Evolutionary conservation across 2,329 filamentous ascomycete genomes (phyloP).

Genomic region (Claviceps capensis): DNA sequence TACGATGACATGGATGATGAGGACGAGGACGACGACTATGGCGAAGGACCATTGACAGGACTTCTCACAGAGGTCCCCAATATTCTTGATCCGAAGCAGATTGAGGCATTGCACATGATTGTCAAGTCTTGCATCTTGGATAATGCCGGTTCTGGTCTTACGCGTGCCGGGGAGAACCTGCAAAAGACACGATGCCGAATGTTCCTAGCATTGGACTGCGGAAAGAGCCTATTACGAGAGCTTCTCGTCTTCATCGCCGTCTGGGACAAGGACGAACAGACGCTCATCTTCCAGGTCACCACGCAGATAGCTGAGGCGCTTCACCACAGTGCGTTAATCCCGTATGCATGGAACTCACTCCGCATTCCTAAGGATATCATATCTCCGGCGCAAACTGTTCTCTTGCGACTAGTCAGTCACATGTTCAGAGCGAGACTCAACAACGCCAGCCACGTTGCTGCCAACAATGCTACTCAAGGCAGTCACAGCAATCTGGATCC

Average conservation of each 20-base stretch:
- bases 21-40: conserved; percentile 70
- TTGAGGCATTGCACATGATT: conserved; percentile 93
- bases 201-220: conserved; percentile 77
- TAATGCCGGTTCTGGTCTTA: conserved; percentile 56
- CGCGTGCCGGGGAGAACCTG: conserved; percentile 61
- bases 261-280: conserved; percentile 88
- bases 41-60: conserved; percentile 66
- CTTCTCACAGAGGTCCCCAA: conserved; percentile 87
- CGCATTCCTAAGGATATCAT: conserved; percentile 92
- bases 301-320: conserved; percentile 91
- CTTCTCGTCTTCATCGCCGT: conserved; percentile 92
- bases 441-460: conserved; percentile 16
- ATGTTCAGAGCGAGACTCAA: conserved; percentile 54
- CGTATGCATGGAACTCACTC: conserved; percentile 84
- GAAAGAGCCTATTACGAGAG: conserved; percentile 77
- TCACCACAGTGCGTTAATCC: conserved; percentile 75
- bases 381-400: conserved; percentile 83
- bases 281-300: conserved; percentile 92
- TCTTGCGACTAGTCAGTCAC: conserved; percentile 80
- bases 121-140: conserved; percentile 91
- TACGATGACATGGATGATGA: conserved; percentile 47
- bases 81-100: conserved; percentile 86
- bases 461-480: conserved; percentile 17
- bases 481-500: conserved; percentile 17
- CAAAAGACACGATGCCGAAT: conserved; percentile 85